These are phyloP conservation scores for Nemania abortiva DNA, from an alignment of 2,329 filamentous ascomycete species.

Conservation along the genomic window DNA sequence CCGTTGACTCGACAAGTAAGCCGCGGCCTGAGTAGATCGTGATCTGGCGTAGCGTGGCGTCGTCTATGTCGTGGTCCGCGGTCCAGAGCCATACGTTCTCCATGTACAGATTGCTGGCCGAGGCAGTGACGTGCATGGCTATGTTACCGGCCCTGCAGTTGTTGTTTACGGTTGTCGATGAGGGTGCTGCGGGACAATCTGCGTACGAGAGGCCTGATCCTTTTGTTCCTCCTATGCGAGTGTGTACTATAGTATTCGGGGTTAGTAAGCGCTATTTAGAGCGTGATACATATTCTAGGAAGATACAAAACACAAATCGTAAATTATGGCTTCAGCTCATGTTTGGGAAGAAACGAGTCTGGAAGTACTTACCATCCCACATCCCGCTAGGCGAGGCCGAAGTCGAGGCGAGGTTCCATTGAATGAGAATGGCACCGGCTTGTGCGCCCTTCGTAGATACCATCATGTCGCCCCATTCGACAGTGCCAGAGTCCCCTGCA, in stretches of 20 bases:
- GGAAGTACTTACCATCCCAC: constrained; percentile 70
- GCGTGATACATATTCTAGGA: not conserved
- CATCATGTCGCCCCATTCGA: constrained; percentile 74
- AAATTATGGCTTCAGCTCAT: not conserved
- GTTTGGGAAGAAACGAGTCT: not conserved
- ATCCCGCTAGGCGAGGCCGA: constrained; percentile 62
- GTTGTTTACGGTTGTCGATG: constrained; percentile 46
- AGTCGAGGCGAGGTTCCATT: constrained; percentile 69
- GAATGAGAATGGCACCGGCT: constrained; percentile 70
- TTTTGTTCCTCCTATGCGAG: constrained; percentile 78
- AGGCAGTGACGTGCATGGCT: constrained; percentile 57
- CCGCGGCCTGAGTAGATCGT: constrained; percentile 64
- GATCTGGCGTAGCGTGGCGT: constrained; percentile 58
- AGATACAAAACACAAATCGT: not conserved
- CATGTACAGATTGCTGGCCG: constrained; percentile 55
- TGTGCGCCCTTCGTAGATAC: constrained; percentile 70
- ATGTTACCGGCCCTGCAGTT: constrained; percentile 59
- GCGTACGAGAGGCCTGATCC: constrained; percentile 76
- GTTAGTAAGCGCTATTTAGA: constrained; percentile 6
- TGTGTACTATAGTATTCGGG: constrained; percentile 62
- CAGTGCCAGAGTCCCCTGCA: constrained; percentile 65
- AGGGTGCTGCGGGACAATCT: constrained; percentile 66
- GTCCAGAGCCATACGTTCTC: constrained; percentile 61
- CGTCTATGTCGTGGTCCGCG: constrained; percentile 64
- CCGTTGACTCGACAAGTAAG: constrained; percentile 60